phyloP scores from a whole-genome alignment of 2,329 filamentous ascomycete species.

The Trichoderma sp. region DNA sequence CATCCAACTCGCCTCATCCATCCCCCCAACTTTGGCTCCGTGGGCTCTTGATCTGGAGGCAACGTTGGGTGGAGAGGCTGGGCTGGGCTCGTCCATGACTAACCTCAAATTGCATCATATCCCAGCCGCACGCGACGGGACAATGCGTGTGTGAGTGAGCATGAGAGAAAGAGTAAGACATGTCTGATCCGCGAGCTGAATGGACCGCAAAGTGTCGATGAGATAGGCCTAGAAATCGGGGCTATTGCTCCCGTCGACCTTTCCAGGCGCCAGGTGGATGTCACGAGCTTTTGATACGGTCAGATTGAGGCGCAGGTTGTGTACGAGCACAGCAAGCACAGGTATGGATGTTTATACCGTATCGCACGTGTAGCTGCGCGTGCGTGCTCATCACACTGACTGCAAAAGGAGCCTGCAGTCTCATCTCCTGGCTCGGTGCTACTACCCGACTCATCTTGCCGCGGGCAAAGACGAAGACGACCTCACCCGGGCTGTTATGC shows the following conservation, averaged over 20 bases:
- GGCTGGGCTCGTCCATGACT: neutral
- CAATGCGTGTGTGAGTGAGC: neutral
- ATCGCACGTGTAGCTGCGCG: neutral
- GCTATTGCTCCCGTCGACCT: neutral
- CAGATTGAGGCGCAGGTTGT: neutral
- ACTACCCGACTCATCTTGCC: neutral
- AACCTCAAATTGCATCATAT: neutral
- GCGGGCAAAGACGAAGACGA: neutral
- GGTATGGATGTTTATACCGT: neutral
- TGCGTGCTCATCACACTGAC: neutral
- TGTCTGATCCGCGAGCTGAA: neutral
- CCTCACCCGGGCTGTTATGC: neutral
- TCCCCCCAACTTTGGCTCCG: neutral
- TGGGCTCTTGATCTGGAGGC: neutral
- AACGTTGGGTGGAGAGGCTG: neutral
- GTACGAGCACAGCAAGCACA: neutral
- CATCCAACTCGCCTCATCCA: neutral
- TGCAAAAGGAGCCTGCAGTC: neutral
- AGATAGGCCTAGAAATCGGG: neutral
- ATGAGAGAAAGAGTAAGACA: neutral
- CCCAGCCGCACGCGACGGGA: constrained; percentile 4
- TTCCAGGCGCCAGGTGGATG: neutral
- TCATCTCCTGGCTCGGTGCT: constrained; percentile 1
- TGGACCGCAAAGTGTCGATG: neutral
- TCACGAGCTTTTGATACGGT: neutral